These are phyloP conservation scores for Cladophialophora yegresii DNA, from an alignment of 2,329 filamentous ascomycete species.

Conservation along the genomic window DNA sequence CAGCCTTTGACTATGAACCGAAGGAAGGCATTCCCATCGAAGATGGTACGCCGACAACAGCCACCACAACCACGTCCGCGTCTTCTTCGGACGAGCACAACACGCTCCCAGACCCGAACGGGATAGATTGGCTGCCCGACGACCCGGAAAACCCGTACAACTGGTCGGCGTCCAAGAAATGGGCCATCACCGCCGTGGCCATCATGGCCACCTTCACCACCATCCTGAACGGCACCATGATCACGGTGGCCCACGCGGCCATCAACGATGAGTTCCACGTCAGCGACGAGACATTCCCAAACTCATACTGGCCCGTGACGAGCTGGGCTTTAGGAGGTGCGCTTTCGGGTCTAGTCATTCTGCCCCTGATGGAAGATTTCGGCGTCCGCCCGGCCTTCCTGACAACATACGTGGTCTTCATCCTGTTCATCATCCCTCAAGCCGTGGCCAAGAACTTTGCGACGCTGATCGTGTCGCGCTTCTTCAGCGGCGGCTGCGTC, in stretches of 20 bases:
- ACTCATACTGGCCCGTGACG: constrained; percentile 47
- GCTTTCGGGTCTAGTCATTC: constrained; percentile 44
- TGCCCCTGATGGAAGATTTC: constrained; percentile 48
- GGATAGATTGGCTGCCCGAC: constrained; percentile 38
- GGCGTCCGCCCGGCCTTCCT: constrained; percentile 39
- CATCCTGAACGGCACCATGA: constrained; percentile 44
- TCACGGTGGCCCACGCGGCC: constrained; percentile 43
- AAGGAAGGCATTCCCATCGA: constrained; percentile 14
- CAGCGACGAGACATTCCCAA: constrained; percentile 43
- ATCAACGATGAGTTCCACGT: constrained; percentile 40
- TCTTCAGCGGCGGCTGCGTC: constrained; percentile 39
- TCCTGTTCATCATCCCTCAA: constrained; percentile 37
- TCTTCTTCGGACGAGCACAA: not conserved
- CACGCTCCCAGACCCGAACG: not conserved
- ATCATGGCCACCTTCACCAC: constrained; percentile 41
- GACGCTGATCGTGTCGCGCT: constrained; percentile 35
- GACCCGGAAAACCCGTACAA: constrained; percentile 46
- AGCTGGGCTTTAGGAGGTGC: constrained; percentile 50
- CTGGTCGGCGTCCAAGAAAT: constrained; percentile 44
- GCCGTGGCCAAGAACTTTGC: constrained; percentile 36
- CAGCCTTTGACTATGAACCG: constrained; percentile 9
- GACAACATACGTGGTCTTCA: constrained; percentile 39
- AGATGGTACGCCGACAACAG: constrained; percentile 1
- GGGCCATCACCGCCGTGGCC: constrained; percentile 40
- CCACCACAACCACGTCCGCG: not conserved